Base-by-base conservation (phyloP, 2,329 filamentous ascomycete genomes). In the Coniochaeta sp. region DNA sequence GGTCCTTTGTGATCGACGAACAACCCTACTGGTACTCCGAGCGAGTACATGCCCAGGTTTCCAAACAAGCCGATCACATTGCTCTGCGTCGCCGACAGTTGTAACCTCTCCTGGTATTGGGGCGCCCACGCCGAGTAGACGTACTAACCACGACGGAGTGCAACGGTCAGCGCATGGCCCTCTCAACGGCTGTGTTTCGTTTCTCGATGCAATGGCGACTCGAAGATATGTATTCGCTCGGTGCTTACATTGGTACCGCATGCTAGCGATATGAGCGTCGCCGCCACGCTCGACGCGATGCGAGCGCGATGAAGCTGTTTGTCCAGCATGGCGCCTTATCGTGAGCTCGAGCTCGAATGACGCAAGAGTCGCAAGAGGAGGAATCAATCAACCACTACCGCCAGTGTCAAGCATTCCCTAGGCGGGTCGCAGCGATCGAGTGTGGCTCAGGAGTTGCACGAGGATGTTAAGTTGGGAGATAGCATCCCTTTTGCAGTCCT, bases 71-170 rank as follows among this genome's bases (percentile, higher is more conserved):
- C 93, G 70, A 99, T 93, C 65, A 98, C 75, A 74, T 99, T 98
- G 74, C 86, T 92, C 73, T 97, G 83, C 2, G 93, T 98, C n/a
- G 95, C 89, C 16, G 92, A 92, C 62, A 98, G 84, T 71, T 89
- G 87, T 67, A 99, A 81, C 67, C 85, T 87, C 69, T 96, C 88
- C 57, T 93, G 92, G 71, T 97, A 97, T 75, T 97, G 93, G 22
- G 95, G 95, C 16, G 91, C 92, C 93, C 95, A 99, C 75, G 93
- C 93, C 59, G 92, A 97, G 76, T 97, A 99, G 71, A 93, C 93
- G 84, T 99, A 98, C 91, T 97, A 65, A 55, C 26, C 59, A 44
- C 60, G 30, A 58, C n/a, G 22, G 58, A 19, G 47, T 12, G 16
- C 47, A 52, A 28, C 16, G 47, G 47, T 52, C 24, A 52, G 47